phyloP scores from a whole-genome alignment of 2,329 filamentous ascomycete species.

The Exophiala dermatitidis region DNA sequence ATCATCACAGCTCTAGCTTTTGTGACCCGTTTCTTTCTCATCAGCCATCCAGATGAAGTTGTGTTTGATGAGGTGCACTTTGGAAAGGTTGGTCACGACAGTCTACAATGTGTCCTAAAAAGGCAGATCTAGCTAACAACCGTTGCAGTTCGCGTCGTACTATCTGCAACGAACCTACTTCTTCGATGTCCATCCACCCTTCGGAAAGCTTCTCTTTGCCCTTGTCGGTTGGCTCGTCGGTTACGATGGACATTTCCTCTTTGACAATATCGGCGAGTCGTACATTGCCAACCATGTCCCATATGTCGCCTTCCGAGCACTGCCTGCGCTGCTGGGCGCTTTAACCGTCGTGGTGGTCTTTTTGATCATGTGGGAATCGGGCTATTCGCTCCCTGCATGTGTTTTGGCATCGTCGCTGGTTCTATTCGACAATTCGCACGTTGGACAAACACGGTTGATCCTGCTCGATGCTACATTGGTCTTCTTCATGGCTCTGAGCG shows the following conservation, averaged over 20 bases:
- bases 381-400: conserved; percentile 89
- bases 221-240: conserved; percentile 96
- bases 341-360: conserved; percentile 91
- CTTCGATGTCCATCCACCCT: conserved; percentile 98
- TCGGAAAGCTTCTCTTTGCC: conserved; percentile 95
- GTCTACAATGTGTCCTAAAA: not conserved
- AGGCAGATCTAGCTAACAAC: not conserved
- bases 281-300: conserved; percentile 96
- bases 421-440: conserved; percentile 94
- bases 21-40: conserved; percentile 88
- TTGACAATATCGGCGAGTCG: conserved; percentile 98
- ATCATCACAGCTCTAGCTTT: conserved; percentile 81
- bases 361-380: conserved; percentile 99
- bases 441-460: conserved; percentile 92
- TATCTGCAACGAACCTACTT: conserved; percentile 98
- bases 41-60: conserved; percentile 89
- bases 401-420: conserved; percentile 77
- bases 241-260: conserved; percentile 94
- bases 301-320: conserved; percentile 88
- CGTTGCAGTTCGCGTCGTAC: conserved; percentile 48
- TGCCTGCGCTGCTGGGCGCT: conserved; percentile 85
- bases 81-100: conserved; percentile 79
- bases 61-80: conserved; percentile 99
- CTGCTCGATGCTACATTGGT: conserved; percentile 90
- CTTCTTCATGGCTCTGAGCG: conserved; percentile 89